phyloP scores from a whole-genome alignment of 352 stramenopile species.

The Globisporangium barbulae region DNA sequence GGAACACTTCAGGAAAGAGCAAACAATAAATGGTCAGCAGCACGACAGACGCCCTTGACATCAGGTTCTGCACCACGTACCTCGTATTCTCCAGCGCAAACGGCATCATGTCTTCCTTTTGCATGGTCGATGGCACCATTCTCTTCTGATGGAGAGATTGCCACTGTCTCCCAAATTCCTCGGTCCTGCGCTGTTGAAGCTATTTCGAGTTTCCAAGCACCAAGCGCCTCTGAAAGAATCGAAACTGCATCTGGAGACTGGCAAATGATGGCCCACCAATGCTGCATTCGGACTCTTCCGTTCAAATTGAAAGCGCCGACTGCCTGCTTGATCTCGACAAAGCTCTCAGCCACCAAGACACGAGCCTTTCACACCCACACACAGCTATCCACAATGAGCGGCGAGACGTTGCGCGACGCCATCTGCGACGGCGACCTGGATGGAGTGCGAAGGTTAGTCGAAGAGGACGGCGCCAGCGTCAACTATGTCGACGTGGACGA shows the following conservation, averaged over 20 bases:
- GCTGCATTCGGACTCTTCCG: not conserved
- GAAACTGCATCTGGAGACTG: not conserved
- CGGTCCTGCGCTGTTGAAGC: not conserved
- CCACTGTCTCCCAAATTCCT: not conserved
- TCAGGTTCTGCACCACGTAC: not conserved
- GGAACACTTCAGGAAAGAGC: not conserved
- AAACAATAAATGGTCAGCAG: not conserved
- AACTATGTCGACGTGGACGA: slow-evolving; percentile 43
- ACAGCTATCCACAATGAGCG: slow-evolving; percentile 19
- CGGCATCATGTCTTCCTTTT: not conserved
- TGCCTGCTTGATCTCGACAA: not conserved
- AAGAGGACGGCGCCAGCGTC: slow-evolving; percentile 24
- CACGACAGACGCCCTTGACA: not conserved
- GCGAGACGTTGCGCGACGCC: slow-evolving; percentile 36
- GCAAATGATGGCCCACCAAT: not conserved
- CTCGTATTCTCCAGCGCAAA: not conserved
- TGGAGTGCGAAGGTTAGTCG: slow-evolving; percentile 18
- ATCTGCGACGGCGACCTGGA: slow-evolving; percentile 34
- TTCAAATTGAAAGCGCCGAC: not conserved
- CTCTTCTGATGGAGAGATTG: not conserved
- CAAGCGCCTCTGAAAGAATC: not conserved
- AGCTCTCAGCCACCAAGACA: not conserved
- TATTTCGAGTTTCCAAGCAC: slow-evolving; percentile 1
- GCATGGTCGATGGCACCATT: not conserved
- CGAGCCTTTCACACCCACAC: not conserved